phyloP scores from a whole-genome alignment of 108 stramenopile species.

The Skeletonema costatum region DNA sequence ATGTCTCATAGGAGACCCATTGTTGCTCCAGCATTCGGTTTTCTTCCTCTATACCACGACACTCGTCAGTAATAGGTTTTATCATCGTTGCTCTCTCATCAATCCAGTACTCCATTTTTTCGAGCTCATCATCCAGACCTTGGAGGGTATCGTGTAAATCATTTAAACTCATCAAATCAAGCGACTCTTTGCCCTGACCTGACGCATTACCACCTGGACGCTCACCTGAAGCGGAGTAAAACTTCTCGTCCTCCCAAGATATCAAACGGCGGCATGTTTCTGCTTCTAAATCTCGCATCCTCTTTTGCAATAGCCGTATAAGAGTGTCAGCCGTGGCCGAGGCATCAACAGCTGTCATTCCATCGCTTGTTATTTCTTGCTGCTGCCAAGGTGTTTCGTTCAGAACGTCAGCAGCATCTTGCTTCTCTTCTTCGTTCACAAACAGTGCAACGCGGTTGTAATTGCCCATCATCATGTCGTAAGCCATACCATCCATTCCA shows the following conservation, averaged over 20 bases:
- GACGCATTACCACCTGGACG: slow-evolving; percentile 11
- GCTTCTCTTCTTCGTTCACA: slow-evolving; percentile 71
- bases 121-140: slow-evolving; percentile 76
- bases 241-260: slow-evolving; percentile 92
- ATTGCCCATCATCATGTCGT: slow-evolving; percentile 91
- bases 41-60: slow-evolving; percentile 87
- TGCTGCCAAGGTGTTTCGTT: slow-evolving; percentile 71
- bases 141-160: slow-evolving; percentile 78
- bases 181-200: slow-evolving; percentile 43
- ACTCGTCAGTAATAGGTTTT: slow-evolving; percentile 90
- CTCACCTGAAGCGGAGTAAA: slow-evolving; percentile 57
- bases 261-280: slow-evolving; percentile 89
- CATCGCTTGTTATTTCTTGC: slow-evolving; percentile 53
- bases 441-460: slow-evolving; percentile 79
- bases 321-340: slow-evolving; percentile 74
- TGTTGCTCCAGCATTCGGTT: slow-evolving; percentile 91
- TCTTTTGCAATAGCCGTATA: slow-evolving; percentile 63
- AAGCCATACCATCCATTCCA: slow-evolving; percentile 81
- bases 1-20: slow-evolving; percentile 83
- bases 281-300: slow-evolving; percentile 89
- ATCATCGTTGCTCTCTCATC: slow-evolving; percentile 78
- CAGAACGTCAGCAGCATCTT: slow-evolving; percentile 83
- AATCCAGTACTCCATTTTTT: slow-evolving; percentile 87
- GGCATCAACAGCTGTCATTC: slow-evolving; percentile 48
- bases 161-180: slow-evolving; percentile 75